phyloP scores from a whole-genome alignment of 306 rosid species.

The Cicer judaicum region DNA sequence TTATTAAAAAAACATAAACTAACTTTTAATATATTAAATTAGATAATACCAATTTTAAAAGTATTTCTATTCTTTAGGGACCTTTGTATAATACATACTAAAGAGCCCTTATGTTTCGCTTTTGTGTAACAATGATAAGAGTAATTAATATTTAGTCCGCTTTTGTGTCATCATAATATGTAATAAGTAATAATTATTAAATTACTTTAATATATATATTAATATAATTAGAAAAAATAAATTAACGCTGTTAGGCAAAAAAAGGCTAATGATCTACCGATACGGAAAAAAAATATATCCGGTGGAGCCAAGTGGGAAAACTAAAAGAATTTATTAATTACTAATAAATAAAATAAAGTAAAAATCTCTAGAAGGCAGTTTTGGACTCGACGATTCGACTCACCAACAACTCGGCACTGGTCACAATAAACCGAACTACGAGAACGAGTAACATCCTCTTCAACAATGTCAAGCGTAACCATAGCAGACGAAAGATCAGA shows the following conservation, averaged over 20 bases:
- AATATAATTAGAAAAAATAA: not conserved
- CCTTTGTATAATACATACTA: no score
- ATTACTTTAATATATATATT: no score
- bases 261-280: not conserved
- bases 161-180: no score
- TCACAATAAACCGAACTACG: slow-evolving; percentile 73
- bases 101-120: not conserved
- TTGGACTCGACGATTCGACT: slow-evolving; percentile 55
- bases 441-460: slow-evolving; percentile 93
- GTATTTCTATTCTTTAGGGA: no score
- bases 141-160: no score
- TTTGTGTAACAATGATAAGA: not conserved
- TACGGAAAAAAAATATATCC: not conserved
- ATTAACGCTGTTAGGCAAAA: no score
- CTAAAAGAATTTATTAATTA: not conserved
- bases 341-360: not conserved
- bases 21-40: not conserved
- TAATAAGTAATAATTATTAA: no score
- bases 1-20: not conserved
- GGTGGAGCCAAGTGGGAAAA: not conserved
- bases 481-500: slow-evolving; percentile 52
- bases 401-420: slow-evolving; percentile 98
- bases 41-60: no score
- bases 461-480: slow-evolving; percentile 76
- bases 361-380: not conserved